Evolutionary conservation across 352 stramenopile species (phyloP), one percentile per base, ranked within the genome.

Genomic region (Phytophthora sp.): DNA sequence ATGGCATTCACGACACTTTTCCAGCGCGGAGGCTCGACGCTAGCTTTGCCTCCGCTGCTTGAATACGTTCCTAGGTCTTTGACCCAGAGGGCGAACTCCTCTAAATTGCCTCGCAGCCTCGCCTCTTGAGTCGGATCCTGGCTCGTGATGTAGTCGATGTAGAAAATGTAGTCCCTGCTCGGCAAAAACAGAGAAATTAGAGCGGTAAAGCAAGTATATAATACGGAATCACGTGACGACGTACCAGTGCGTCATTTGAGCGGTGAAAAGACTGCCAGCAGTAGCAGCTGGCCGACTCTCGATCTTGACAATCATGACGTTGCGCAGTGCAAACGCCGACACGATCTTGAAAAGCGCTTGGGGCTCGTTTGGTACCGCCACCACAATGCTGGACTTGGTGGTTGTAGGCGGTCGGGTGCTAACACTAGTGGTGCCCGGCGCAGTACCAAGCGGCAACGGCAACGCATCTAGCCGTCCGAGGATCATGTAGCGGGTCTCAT

Each of bases 251-350:
- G 84, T 84, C 2, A 79, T 92, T 57, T 89, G 78, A 15, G 79
- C 80, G 8, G 74, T 79, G 31, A 91, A 91, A 10, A 88, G 60
- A 8, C 66, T 77, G 8, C 73, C 75, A 0, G 80, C 82, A 12
- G 80, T 92, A 37, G 82, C 76, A 1, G 82, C 82, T 7, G 82
- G 82, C n/a, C 82, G 80, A 31, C 80, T 90, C 54, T 92, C 80
- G n/a, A 92, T 92, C 77, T 92, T 89, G 62, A 90, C 79, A 34
- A 92, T 89, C 65, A 84, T 87, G 21, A 92, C 48, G 41, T 92
- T 90, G 21, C 80, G 80, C 23, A 92, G 62, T n/a, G 80, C 82
- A 39, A 92, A 92, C 5, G 80, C 82, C n/a, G 82, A 81, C 4
- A 92, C 78, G 52, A 90, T 84, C 66, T 90, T 89, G 67, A 90